Base-by-base conservation (phyloP, 2,329 filamentous ascomycete genomes). In the Cryphonectria japonica region DNA sequence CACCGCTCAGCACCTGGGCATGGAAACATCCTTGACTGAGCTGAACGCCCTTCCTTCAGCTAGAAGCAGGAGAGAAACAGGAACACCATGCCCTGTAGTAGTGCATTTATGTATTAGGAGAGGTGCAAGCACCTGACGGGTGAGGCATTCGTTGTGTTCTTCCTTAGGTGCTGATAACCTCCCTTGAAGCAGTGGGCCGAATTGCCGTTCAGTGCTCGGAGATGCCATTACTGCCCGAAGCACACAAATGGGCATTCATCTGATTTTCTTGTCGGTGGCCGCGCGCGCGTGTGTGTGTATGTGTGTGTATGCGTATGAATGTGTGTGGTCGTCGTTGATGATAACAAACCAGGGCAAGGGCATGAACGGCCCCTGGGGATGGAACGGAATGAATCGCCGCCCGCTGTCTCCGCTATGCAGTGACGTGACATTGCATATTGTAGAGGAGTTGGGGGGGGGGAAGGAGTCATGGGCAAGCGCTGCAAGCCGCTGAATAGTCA, bases 351-450 rank as follows among this genome's bases (percentile, higher is more conserved):
- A 64, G 26, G 61, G 37, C 61, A 39, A 37, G 29, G 59, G 14
- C 59, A 37, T 29, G 34, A 22, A 22, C 19, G n/a, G 37, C 8
- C 59, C 39, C 13, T 43, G 13, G 34, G 22, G 13, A 50, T 65
- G 41, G 39, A 29, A 61, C 34, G 59, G 34, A n/a, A 34, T 61
- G 32, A 34, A n/a, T 37, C 34, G 22, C 59, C 34, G 59, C 46
- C 46, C 46, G 46, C 46, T n/a, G 34, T 37, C 63, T 65, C 63
- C 39, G 63, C 41, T 65, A 39, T 22, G 39, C 19, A 34, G 14
- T n/a, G 41, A 52, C 43, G 63, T 65, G 63, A 52, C 63, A 52
- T 65, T 65, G 63, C 63, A 65, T 34, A 32, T 50, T 11, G 46
- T 11, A 22, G 46, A 50, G 46, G 46, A n/a, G 22, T 26, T 26